These are phyloP conservation scores for Symbiodinium pilosum DNA, from an alignment of 73 alveolate genomes.

Conservation along the genomic window DNA sequence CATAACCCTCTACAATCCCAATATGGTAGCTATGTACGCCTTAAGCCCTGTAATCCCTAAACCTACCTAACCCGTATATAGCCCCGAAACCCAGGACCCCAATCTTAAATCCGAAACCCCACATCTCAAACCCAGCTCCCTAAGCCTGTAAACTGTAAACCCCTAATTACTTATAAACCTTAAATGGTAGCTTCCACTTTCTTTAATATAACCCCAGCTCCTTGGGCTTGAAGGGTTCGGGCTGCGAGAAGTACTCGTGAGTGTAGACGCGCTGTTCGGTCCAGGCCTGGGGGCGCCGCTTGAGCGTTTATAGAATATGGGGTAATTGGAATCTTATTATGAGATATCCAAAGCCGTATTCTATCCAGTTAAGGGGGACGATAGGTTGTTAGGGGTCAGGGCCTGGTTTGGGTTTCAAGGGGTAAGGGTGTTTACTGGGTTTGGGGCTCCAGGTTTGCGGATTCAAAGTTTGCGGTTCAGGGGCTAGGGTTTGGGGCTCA, in stretches of 20 bases:
- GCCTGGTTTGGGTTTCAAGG: background rate
- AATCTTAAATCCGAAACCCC: no score
- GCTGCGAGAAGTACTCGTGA: slow-evolving; percentile 86
- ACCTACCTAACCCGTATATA: background rate
- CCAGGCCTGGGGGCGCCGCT: slow-evolving; percentile 75
- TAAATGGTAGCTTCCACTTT: no score
- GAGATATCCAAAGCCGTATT: no score
- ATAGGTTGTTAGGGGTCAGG: background rate
- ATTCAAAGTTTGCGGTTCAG: background rate
- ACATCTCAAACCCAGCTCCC: background rate
- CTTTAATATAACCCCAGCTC: background rate
- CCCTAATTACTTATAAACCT: no score
- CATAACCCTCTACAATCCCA: background rate
- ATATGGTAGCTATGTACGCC: no score
- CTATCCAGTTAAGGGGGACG: background rate
- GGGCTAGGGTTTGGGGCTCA: background rate
- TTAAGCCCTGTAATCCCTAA: background rate
- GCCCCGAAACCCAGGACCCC: no score
- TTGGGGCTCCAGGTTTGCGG: background rate
- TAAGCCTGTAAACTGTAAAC: background rate
- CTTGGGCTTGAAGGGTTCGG: slow-evolving; percentile 17
- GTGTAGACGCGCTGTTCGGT: slow-evolving; percentile 79
- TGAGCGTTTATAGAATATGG: no score
- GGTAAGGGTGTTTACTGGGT: background rate
- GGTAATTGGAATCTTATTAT: no score